These are phyloP conservation scores for Chromera velia DNA, from an alignment of 73 alveolate species.

Conservation along the genomic window DNA sequence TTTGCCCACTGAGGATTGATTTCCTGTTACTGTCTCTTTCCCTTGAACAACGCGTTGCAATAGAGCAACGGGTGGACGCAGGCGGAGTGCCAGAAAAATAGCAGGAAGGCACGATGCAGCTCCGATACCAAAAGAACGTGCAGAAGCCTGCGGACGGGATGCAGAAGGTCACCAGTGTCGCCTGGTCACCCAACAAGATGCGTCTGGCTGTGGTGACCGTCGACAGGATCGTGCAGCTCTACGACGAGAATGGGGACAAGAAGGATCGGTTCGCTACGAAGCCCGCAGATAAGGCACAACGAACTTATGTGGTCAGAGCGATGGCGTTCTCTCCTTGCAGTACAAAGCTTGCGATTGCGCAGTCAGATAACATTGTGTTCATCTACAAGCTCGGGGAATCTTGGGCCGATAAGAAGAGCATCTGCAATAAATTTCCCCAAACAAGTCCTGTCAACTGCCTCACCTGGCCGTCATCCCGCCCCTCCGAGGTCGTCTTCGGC, in stretches of 20 bases:
- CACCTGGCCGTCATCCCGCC: slow-evolving; percentile 90
- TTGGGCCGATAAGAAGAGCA: slow-evolving; percentile 95
- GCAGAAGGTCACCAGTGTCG: slow-evolving; percentile 89
- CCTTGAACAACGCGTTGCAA: too few relatives aligned
- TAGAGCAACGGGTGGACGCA: too few relatives aligned
- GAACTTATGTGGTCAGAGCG: slow-evolving; percentile 90
- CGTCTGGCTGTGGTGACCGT: slow-evolving; percentile 98
- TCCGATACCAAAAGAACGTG: slow-evolving; percentile 88
- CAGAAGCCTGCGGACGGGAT: slow-evolving; percentile 91
- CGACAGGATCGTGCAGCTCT: slow-evolving; percentile 89
- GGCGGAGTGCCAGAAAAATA: too few relatives aligned
- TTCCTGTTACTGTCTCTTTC: too few relatives aligned
- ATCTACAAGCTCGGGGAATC: slow-evolving; percentile 93
- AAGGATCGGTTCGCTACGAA: slow-evolving; percentile 81
- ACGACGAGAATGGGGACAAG: slow-evolving; percentile 93
- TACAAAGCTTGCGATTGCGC: slow-evolving; percentile 96
- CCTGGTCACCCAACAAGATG: slow-evolving; percentile 96
- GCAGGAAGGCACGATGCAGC: too few relatives aligned
- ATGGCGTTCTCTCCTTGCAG: slow-evolving; percentile 95
- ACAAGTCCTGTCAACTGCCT: slow-evolving; percentile 93
- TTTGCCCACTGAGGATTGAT: too few relatives aligned
- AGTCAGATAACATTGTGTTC: slow-evolving; percentile 94
- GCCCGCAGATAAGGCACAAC: slow-evolving; percentile 82
- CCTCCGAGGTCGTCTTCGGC: slow-evolving; percentile 91
- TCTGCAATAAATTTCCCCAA: slow-evolving; percentile 96